Percentiles rank a stretch among this genome's conserved stretches.
Conservation (phyloP, 2,329 filamentous ascomycete genomes). For the Aspergillaceae sp. region DNA sequence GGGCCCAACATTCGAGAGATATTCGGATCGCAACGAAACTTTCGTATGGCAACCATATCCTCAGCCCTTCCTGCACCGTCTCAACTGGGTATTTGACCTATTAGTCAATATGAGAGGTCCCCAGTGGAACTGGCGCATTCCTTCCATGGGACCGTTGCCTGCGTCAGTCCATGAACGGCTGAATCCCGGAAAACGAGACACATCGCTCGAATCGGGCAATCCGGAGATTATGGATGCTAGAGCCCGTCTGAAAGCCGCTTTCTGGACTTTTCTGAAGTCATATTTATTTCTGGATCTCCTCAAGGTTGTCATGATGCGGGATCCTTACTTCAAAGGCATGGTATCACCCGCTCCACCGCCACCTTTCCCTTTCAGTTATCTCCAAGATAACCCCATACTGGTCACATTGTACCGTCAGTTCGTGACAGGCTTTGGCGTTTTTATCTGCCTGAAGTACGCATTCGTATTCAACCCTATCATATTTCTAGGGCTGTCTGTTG, state of each 20-base stretch:
- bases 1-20: background rate
- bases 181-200: constrained; percentile 3
- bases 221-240: constrained; percentile 34
- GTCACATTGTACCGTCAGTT: constrained; percentile 50
- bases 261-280: constrained; percentile 43
- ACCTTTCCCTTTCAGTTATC: constrained; percentile 37
- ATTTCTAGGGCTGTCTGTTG: constrained; percentile 45
- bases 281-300: constrained; percentile 64
- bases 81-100: constrained; percentile 52
- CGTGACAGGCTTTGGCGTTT: constrained; percentile 49
- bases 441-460: constrained; percentile 52
- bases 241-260: constrained; percentile 39
- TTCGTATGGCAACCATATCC: constrained; percentile 50
- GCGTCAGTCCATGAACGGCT: constrained; percentile 18
- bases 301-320: constrained; percentile 60
- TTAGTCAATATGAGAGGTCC: constrained; percentile 52
- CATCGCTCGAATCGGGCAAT: constrained; percentile 9
- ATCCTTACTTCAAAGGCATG: constrained; percentile 66
- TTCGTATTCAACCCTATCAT: constrained; percentile 55
- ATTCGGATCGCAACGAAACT: constrained; percentile 4
- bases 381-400: constrained; percentile 35
- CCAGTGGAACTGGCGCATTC: constrained; percentile 52
- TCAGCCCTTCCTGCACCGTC: constrained; percentile 40
- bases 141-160: constrained; percentile 34
- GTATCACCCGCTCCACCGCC: constrained; percentile 41